phyloP scores from a whole-genome alignment of 495 filamentous ascomycete species.

The Aspergillus ostianus region DNA sequence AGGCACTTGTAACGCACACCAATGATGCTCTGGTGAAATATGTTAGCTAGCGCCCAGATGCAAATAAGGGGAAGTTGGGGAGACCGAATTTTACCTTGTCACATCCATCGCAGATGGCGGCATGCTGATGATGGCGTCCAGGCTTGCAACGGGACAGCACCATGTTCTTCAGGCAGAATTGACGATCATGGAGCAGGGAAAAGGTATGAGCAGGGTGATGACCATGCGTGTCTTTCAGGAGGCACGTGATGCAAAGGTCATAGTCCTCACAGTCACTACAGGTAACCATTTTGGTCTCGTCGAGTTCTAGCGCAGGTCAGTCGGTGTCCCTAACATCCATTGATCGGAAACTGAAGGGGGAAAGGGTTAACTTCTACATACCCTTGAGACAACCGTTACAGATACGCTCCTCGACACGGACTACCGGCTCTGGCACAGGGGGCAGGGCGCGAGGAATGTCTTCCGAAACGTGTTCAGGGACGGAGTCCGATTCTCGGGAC shows the following conservation, averaged over 20 bases:
- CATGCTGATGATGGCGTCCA: slow-evolving; percentile 80
- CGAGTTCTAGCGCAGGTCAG: slow-evolving; percentile 53
- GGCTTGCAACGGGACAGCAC: slow-evolving; percentile 64
- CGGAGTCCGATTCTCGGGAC: slow-evolving; percentile 6
- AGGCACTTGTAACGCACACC: slow-evolving; percentile 97
- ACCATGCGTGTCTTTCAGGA: slow-evolving; percentile 73
- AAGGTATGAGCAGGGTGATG: slow-evolving; percentile 92
- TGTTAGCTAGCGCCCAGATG: slow-evolving; percentile 24
- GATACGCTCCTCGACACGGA: slow-evolving; percentile 54
- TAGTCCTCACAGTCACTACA: slow-evolving; percentile 86
- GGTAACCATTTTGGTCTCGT: slow-evolving; percentile 76
- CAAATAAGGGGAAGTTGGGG: background rate
- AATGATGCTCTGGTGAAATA: slow-evolving; percentile 57
- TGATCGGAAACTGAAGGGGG: no score
- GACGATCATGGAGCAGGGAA: slow-evolving; percentile 35
- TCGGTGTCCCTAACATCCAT: background rate
- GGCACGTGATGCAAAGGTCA: slow-evolving; percentile 85
- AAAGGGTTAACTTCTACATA: slow-evolving; percentile 34
- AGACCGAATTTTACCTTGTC: slow-evolving; percentile 57
- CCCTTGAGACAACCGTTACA: slow-evolving; percentile 90
- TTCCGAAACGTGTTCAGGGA: slow-evolving; percentile 15
- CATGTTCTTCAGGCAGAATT: slow-evolving; percentile 39
- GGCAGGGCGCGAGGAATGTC: slow-evolving; percentile 9
- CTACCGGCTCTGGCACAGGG: slow-evolving; percentile 9
- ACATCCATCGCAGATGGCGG: slow-evolving; percentile 92